Evolutionary conservation across 2,329 filamentous ascomycete species (phyloP), one percentile per base, ranked within the genome.

Genomic region (Pyrenochaeta sp.): DNA sequence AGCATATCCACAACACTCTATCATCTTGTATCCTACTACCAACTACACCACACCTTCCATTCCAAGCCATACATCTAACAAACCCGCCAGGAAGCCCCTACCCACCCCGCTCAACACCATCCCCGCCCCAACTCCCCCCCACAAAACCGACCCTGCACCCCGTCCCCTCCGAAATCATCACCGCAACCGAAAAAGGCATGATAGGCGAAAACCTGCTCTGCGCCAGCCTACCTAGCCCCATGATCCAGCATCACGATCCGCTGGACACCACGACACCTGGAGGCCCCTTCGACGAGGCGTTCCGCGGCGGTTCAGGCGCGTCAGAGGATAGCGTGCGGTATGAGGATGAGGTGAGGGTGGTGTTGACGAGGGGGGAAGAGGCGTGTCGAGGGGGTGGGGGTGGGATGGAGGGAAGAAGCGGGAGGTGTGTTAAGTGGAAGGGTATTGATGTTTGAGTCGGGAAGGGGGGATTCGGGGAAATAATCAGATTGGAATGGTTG

Each of bases 121-220:
- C 29, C 10, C 13, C 38, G 6, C 22, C 23, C 21, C 29, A 24
- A 20, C 27, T 23, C 10, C 18, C 18, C 23, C 21, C 41, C 13
- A 11, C 36, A 17, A 22, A 22, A 38, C 38, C 38, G 3, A 7
- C 11, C 2, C 31, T 44, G 10, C 20, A 32, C 19, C 21, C 38
- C 3, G 23, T 47, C 13, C 41, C 55, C 5, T 41, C 49, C 9
- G 35, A 47, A 6, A 60, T 62, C 21, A 51, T 63, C 35, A 37
- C 36, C 10, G 60, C 58, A 0, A 58, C 58, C 4, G 60, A 63
- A 23, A 53, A 45, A 14, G 60, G 56, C 10, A 61, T 62, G 58
- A 50, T 63, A 9, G 46, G 42, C 10, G 57, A 57, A 35, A 59
- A 57, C 30, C 29, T 55, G 10, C n/a, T 55, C 7, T 48, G 48